Evolutionary conservation across 2,329 filamentous ascomycete species (phyloP).

Genomic region (Sarocladium oryzae): DNA sequence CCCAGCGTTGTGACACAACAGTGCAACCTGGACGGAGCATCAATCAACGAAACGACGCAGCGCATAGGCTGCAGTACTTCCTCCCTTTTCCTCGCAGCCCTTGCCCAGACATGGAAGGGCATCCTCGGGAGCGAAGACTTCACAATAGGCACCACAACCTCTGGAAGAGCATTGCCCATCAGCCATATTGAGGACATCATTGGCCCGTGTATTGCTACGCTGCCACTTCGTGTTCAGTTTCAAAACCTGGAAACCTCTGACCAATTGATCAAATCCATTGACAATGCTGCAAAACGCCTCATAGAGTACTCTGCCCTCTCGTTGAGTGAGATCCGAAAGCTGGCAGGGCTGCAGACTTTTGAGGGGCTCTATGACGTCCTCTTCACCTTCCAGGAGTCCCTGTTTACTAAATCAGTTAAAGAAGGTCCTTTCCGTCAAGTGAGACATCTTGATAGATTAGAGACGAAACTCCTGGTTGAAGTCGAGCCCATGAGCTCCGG

Average conservation of each 20-base stretch:
- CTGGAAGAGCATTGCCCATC: constrained; percentile 70
- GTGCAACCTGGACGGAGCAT: constrained; percentile 23
- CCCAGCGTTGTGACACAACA: constrained; percentile 5
- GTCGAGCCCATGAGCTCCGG: constrained; percentile 53
- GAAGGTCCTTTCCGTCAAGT: constrained; percentile 42
- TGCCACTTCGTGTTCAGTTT: constrained; percentile 64
- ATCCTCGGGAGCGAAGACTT: constrained; percentile 62
- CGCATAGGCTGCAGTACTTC: constrained; percentile 53
- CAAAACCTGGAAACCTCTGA: constrained; percentile 40
- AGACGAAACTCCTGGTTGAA: constrained; percentile 71
- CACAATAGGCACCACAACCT: constrained; percentile 72
- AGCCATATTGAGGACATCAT: constrained; percentile 63
- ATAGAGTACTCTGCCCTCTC: constrained; percentile 59
- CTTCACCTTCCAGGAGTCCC: constrained; percentile 78
- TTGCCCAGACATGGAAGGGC: constrained; percentile 57
- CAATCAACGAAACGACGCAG: constrained; percentile 22
- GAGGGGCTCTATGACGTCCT: constrained; percentile 67
- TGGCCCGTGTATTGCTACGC: constrained; percentile 71
- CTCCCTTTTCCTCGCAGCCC: constrained; percentile 67
- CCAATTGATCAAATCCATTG: constrained; percentile 58
- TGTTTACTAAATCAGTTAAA: constrained; percentile 30
- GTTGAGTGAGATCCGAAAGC: constrained; percentile 62
- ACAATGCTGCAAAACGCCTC: constrained; percentile 57
- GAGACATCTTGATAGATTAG: constrained; percentile 62
- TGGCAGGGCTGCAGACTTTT: constrained; percentile 46